phyloP scores from a whole-genome alignment of 805 yeast genomes.

The Metahyphopichia silvanorum region DNA sequence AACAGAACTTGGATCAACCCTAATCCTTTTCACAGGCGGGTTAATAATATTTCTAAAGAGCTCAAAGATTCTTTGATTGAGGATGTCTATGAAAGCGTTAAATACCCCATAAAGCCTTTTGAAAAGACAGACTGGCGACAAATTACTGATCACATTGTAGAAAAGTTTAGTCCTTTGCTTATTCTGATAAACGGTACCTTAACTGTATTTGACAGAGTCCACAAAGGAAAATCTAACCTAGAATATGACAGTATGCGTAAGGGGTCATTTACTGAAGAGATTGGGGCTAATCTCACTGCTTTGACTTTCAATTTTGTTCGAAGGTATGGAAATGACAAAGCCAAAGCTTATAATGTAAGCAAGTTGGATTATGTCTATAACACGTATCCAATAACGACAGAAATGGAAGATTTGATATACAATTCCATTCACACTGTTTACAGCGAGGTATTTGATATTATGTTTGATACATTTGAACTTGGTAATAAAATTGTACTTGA shows the following conservation, averaged over 20 bases:
- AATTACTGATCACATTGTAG: slow-evolving; percentile 45
- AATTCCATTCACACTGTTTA: slow-evolving; percentile 44
- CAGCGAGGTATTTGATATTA: slow-evolving; percentile 24
- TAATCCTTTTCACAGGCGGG: slow-evolving; percentile 45
- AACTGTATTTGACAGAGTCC: slow-evolving; percentile 1
- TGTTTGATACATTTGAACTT: slow-evolving; percentile 33
- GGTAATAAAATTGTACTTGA: slow-evolving; percentile 16
- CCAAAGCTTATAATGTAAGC: slow-evolving; percentile 30
- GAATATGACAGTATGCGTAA: slow-evolving; percentile 3
- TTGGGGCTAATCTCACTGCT: slow-evolving; percentile 31
- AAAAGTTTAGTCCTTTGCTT: slow-evolving; percentile 52
- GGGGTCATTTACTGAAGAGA: slow-evolving; percentile 17
- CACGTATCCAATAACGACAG: slow-evolving; percentile 29
- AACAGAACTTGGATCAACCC: slow-evolving; percentile 47
- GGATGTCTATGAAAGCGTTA: slow-evolving; percentile 27
- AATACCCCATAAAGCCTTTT: slow-evolving; percentile 33
- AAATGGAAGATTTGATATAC: slow-evolving; percentile 46
- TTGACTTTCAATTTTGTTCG: slow-evolving; percentile 44
- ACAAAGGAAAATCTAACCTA: not conserved
- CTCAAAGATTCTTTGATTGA: slow-evolving; percentile 28
- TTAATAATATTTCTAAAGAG: slow-evolving; percentile 13
- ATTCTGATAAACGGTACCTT: slow-evolving; percentile 38
- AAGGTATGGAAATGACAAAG: slow-evolving; percentile 33
- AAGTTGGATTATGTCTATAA: slow-evolving; percentile 49
- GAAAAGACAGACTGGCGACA: slow-evolving; percentile 50